Conservation (phyloP, 768 basidiomycete species). For the Sutorius australiensis region DNA sequence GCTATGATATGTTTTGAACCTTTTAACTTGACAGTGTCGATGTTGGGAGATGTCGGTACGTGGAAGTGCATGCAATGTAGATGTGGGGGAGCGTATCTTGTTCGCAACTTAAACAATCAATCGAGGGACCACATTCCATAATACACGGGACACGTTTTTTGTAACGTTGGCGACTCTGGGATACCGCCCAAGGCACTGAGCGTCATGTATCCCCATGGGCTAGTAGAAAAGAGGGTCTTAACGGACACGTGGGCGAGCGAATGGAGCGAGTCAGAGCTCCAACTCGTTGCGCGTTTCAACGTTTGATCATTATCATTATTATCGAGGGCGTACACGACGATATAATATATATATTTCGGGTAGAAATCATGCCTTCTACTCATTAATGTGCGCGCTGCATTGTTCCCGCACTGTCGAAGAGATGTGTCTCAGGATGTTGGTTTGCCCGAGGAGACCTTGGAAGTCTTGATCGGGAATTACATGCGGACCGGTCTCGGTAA, state of each 20-base stretch:
- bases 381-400: no score
- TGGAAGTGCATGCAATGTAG: no score
- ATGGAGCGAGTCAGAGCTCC: not conserved
- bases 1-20: slow-evolving; percentile 12
- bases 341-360: no score
- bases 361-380: no score
- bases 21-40: not conserved
- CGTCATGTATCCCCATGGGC: not conserved
- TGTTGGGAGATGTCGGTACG: not conserved
- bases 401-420: no score
- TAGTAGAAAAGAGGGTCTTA: no score
- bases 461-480: no score
- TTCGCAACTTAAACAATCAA: not conserved
- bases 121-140: not conserved
- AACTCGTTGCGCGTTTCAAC: not conserved
- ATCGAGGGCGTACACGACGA: no score
- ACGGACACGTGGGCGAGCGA: not conserved
- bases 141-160: slow-evolving; percentile 5
- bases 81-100: not conserved
- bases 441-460: no score
- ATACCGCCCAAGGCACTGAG: not conserved
- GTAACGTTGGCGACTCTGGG: not conserved
- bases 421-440: no score
- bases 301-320: no score
- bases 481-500: no score